These are phyloP conservation scores for Termitomyces sp. DNA, from an alignment of 768 basidiomycete genomes.

Conservation along the genomic window DNA sequence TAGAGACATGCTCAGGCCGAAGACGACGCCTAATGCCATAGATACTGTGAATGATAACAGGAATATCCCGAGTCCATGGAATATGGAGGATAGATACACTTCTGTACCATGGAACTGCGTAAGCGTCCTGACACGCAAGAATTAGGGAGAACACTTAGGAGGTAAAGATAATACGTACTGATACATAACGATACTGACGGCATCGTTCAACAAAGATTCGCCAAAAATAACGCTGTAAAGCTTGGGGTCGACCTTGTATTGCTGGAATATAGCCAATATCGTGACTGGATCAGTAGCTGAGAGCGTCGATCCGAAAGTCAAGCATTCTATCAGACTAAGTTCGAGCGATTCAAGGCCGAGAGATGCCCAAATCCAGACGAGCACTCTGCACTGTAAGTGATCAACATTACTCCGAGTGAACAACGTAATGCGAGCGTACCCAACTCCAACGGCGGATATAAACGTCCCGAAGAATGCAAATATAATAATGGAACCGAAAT, in stretches of 20 bases:
- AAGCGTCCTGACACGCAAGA: constrained; percentile 58
- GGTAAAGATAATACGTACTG: constrained; percentile 63
- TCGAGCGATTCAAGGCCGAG: constrained; percentile 88
- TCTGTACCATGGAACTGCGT: constrained; percentile 89
- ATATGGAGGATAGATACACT: constrained; percentile 82
- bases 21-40: constrained; percentile 89
- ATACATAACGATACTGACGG: constrained; percentile 99
- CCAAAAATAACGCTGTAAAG: constrained; percentile 97
- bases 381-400: constrained; percentile 63
- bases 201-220: constrained; percentile 95
- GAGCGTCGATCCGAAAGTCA: constrained; percentile 94
- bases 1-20: constrained; percentile 88
- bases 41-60: constrained; percentile 92
- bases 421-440: constrained; percentile 54
- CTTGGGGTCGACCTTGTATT: constrained; percentile 98
- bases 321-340: constrained; percentile 85
- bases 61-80: constrained; percentile 98
- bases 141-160: neutral
- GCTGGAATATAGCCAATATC: constrained; percentile 96
- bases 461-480: constrained; percentile 96
- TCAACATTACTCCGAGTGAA: constrained; percentile 28
- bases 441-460: constrained; percentile 93
- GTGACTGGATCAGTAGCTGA: constrained; percentile 98
- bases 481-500: constrained; percentile 92
- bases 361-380: constrained; percentile 93